Base-by-base conservation (phyloP, 345 rosid genomes). In the Hypericum androsaemum region DNA sequence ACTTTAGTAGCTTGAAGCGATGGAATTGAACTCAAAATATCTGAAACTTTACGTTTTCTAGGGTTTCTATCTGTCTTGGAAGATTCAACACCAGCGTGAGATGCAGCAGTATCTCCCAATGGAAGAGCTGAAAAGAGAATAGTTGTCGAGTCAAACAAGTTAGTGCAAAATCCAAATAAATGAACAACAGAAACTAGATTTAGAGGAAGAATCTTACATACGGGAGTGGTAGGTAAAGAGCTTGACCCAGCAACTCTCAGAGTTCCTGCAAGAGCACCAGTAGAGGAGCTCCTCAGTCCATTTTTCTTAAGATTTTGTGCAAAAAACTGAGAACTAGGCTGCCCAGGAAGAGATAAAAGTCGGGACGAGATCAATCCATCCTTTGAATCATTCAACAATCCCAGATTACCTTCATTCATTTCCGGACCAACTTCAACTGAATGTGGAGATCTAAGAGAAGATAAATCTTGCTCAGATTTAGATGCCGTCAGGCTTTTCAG, bases 381-480 rank as follows among this genome's bases (percentile, higher is more conserved):
- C 47, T 64, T 69, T 7, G 64, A 62, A 53, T 71, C 78, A 67
- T 60, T 67, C 64, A 69, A 61, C 64, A 74, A 52, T 56, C 71
- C 75, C 58, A 61, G 35, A 38, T 75, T 77, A 66, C 81, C 84
- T 40, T 79, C 83, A 45, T 84, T 80, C 64, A 71, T 37, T 49
- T 54, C 58, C 14, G 69, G 49, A 47, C 71, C 69, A 35, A 41
- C 69, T 48, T 81, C 85, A 56, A 68, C 53, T 43, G 82, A 69
- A 67, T 71, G 69, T 36, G 77, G 79, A 61, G 84, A 78, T 74
- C 83, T 71, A 43, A 79, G 73, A 50, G 94, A 81, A 67, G 77
- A 50, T 72, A 84, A 72, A 70, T 89, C 90, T 77, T 83, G 89
- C 39, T 82, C 89, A 61, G 95, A 82, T 70, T 82, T 89, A 56